Evolutionary conservation across 495 filamentous ascomycete species (phyloP).

Genomic region (Cercophora samala): DNA sequence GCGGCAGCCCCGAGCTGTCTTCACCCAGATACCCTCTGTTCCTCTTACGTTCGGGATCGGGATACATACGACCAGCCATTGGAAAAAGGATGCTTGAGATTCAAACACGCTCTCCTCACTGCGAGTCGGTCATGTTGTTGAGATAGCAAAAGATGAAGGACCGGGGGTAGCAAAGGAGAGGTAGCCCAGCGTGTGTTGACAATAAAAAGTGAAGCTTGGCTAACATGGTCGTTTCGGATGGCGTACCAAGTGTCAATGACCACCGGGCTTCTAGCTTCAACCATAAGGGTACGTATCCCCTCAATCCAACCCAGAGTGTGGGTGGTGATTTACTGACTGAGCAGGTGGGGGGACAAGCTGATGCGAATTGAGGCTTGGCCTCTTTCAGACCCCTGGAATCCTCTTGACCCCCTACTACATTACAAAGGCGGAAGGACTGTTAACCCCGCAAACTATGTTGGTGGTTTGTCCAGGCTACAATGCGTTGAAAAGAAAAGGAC

Average conservation of each 20-base stretch:
- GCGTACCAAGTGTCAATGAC: neutral
- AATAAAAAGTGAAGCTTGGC: neutral
- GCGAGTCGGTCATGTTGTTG: neutral
- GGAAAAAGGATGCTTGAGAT: neutral
- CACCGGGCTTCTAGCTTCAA: neutral
- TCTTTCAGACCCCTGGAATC: neutral
- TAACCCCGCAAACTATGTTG: neutral
- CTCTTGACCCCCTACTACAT: neutral
- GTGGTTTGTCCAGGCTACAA: neutral
- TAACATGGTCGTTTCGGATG: neutral
- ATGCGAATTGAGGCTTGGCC: neutral
- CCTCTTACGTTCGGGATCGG: slow-evolving; percentile 25
- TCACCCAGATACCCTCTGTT: slow-evolving; percentile 35
- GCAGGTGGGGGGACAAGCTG: neutral
- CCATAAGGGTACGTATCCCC: neutral
- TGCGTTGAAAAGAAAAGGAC: neutral
- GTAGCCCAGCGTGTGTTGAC: neutral
- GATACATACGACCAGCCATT: slow-evolving; percentile 29
- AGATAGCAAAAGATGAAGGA: neutral
- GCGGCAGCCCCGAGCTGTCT: slow-evolving; percentile 30
- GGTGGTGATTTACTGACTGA: neutral
- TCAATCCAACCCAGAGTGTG: neutral
- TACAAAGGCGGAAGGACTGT: neutral
- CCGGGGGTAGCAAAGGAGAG: neutral
- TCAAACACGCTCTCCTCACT: neutral